Evolutionary conservation across 176 grass and related monocot genomes (phyloP), one percentile per base, ranked within the genome.

Genomic region (Chrysopogon serrulatus): DNA sequence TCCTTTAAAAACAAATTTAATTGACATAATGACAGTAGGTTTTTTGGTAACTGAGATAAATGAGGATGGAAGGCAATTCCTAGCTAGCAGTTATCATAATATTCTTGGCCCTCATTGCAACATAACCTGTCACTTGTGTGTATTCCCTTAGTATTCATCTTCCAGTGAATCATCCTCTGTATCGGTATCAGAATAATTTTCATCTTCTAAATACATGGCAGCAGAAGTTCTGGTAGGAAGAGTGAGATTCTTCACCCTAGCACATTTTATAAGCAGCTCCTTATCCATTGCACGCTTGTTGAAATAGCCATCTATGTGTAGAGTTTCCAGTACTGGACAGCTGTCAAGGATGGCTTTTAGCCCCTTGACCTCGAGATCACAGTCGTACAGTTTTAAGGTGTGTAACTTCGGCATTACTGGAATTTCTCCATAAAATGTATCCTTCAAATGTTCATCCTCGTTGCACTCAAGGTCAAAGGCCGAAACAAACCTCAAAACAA

Each of bases 161-260:
- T 48, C 45, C 4, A 6, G 14, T 18, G 14, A 48, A 15, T 48
- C 45, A 48, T 47, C 4, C 3, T 15, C 14, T 45, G 43, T 16
- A 15, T 45, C 43, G 2, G 14, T 45, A 48, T 48, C 4, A 48
- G 4, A 48, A 18, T 17, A 48, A 48, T 17, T 5, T 48, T 15
- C 45, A 0, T 48, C 16, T 0, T 45, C 43, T n/a, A n/a, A n/a
- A n/a, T n/a, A n/a, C n/a, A n/a, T n/a, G 4, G 13, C 0, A 4
- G 14, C 3, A 48, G 1, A 48, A 48, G 18, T 19, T 18, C 4
- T 49, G 17, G 17, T 49, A 18, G 62, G 30, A 65, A 65, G 62
- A 31, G 16, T 65, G 5, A 65, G 16, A 16, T 65, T 17, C 62
- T 65, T 33, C 62, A 65, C 14, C 2, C 30, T 7, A 33, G 28